Percentiles rank a stretch among this genome's conserved stretches.
Conservation (phyloP, 2,329 filamentous ascomycete genomes). For the Ascosphaera pollenicola region DNA sequence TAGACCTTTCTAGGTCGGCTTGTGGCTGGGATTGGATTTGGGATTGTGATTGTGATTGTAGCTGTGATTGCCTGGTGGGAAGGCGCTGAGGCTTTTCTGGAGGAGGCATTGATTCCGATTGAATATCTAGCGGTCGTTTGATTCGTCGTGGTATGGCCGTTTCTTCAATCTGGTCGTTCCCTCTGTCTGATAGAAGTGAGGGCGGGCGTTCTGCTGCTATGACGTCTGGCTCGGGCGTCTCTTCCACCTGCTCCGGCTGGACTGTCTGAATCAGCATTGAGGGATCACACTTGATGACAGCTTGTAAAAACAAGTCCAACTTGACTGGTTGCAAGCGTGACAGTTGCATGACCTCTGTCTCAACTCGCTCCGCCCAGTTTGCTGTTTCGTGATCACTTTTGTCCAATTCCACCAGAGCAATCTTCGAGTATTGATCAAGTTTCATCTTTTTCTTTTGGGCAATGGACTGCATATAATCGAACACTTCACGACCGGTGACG, state of each 20-base stretch:
- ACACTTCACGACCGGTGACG: constrained; percentile 53
- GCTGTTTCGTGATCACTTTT: constrained; percentile 21
- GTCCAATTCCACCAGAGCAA: constrained; percentile 25
- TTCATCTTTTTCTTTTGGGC: background rate
- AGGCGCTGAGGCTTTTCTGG: too few relatives aligned
- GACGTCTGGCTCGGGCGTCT: background rate
- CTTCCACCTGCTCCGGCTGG: constrained; percentile 17
- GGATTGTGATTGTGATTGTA: too few relatives aligned
- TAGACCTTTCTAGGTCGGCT: too few relatives aligned
- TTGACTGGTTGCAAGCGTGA: constrained; percentile 67
- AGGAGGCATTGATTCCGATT: too few relatives aligned
- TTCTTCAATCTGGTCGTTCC: too few relatives aligned
- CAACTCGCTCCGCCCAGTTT: constrained; percentile 49
- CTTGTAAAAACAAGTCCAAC: constrained; percentile 78
- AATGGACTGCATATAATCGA: constrained; percentile 43
- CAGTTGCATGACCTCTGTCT: constrained; percentile 43
- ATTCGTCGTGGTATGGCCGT: too few relatives aligned
- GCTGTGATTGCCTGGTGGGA: too few relatives aligned
- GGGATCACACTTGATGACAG: constrained; percentile 58
- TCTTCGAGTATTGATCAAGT: constrained; percentile 12
- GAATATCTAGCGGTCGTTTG: too few relatives aligned
- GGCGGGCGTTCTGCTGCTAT: too few relatives aligned
- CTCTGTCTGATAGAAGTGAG: too few relatives aligned
- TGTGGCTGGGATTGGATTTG: too few relatives aligned
- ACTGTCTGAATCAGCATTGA: constrained; percentile 47